Conservation (phyloP, 345 rosid species). For the Hibiscus trionum region DNA sequence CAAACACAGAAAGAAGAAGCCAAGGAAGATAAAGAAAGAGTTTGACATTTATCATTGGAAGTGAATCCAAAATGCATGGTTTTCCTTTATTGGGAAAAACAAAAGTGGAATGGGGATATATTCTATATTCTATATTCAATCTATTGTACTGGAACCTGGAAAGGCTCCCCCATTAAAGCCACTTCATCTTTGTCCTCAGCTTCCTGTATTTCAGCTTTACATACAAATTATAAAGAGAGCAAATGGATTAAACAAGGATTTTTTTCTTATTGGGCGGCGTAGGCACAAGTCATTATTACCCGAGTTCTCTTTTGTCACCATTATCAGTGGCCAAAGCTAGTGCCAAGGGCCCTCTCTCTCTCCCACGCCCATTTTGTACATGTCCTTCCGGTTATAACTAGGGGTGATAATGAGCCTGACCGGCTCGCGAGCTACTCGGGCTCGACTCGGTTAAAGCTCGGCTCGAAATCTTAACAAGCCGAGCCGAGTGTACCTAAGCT, state of each 20-base stretch:
- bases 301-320: slow-evolving; percentile 24
- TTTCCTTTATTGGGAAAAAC: slow-evolving; percentile 12
- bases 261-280: slow-evolving; percentile 29
- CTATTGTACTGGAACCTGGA: not conserved
- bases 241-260: not conserved
- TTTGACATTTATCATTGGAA: slow-evolving; percentile 23
- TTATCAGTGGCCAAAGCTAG: slow-evolving; percentile 13
- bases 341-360: slow-evolving; percentile 14
- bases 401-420: no score
- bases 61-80: slow-evolving; percentile 2
- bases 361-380: not conserved
- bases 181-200: slow-evolving; percentile 22
- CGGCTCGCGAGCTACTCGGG: no score
- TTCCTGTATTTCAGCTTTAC: slow-evolving; percentile 9
- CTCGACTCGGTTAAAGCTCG: no score
- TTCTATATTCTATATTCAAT: not conserved
- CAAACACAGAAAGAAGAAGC: slow-evolving; percentile 12
- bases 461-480: no score
- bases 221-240: not conserved
- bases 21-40: slow-evolving; percentile 18
- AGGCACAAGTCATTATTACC: slow-evolving; percentile 26
- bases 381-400: not conserved
- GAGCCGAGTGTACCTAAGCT: no score
- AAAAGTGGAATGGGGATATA: not conserved
- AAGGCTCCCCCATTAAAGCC: slow-evolving; percentile 15